Evolutionary conservation across 2,329 filamentous ascomycete genomes (phyloP).

Genomic region (Cercospora zeae-maydis): DNA sequence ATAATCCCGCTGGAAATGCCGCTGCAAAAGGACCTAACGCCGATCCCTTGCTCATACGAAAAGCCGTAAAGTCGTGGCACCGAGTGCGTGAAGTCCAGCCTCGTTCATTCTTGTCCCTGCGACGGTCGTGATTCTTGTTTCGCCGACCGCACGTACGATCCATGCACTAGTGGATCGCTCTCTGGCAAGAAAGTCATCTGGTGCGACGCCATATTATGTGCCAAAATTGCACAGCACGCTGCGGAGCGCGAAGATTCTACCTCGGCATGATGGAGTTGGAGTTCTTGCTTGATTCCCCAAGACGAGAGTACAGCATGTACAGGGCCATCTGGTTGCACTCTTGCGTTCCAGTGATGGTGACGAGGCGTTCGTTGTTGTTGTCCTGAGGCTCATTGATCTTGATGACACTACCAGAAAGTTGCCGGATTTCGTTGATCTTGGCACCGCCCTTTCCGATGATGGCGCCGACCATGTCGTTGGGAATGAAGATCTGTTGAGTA

Average conservation of each 20-base stretch:
- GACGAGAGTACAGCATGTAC: constrained; percentile 97
- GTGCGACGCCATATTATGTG: neutral
- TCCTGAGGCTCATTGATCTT: constrained; percentile 99
- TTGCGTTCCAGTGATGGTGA: constrained; percentile 95
- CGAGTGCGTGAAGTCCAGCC: neutral
- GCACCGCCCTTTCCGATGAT: constrained; percentile 98
- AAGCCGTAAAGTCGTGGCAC: constrained; percentile 9
- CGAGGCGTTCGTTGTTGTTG: constrained; percentile 95
- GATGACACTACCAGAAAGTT: constrained; percentile 95
- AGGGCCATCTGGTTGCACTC: constrained; percentile 99
- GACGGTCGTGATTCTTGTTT: neutral
- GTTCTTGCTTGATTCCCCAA: constrained; percentile 62
- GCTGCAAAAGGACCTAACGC: neutral
- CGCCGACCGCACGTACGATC: neutral
- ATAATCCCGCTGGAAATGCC: constrained; percentile 1
- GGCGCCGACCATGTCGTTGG: constrained; percentile 98
- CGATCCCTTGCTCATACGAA: neutral
- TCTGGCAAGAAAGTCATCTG: neutral
- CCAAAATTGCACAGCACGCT: neutral
- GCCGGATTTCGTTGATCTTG: constrained; percentile 99
- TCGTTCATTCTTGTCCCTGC: neutral
- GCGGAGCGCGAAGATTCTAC: constrained; percentile 18
- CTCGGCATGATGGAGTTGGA: constrained; percentile 41
- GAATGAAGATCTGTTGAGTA: constrained; percentile 98
- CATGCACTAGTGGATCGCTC: neutral